phyloP scores from a whole-genome alignment of 2,329 filamentous ascomycete species.

The Ophiocordyceps camponoti-saundersi region DNA sequence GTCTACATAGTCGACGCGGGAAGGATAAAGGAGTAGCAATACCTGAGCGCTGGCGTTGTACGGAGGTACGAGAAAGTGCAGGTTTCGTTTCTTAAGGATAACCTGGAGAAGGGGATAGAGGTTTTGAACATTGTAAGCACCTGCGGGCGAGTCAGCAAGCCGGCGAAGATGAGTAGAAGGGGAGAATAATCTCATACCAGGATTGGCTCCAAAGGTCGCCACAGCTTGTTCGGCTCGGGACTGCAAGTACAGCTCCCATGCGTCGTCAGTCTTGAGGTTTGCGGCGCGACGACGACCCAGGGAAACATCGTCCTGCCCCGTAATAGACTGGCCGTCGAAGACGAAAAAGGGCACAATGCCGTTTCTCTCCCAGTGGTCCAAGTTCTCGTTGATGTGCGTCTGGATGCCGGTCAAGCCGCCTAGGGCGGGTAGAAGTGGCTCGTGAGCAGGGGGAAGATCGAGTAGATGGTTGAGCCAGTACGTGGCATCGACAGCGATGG shows the following conservation, averaged over 20 bases:
- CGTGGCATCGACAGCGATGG: conserved; percentile 75
- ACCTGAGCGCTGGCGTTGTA: conserved; percentile 82
- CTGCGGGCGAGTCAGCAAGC: conserved; percentile 22
- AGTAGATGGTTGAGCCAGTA: conserved; percentile 75
- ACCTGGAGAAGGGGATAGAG: conserved; percentile 64
- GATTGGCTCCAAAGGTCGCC: conserved; percentile 61
- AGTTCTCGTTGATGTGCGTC: conserved; percentile 57
- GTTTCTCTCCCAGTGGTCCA: conserved; percentile 53
- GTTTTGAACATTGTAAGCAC: conserved; percentile 51
- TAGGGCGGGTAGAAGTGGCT: conserved; percentile 78
- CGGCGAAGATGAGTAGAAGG: neutral
- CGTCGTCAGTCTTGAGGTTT: conserved; percentile 54
- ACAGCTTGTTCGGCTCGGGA: conserved; percentile 70
- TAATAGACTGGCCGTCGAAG: conserved; percentile 74
- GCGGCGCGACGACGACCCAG: conserved; percentile 48
- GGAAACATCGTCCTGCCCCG: conserved; percentile 55
- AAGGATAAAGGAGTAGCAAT: conserved; percentile 10
- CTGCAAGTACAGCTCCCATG: conserved; percentile 76
- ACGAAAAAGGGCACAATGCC: conserved; percentile 72
- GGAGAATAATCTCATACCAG: conserved; percentile 31
- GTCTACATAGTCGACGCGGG: neutral
- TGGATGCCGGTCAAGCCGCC: conserved; percentile 74
- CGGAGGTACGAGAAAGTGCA: conserved; percentile 70
- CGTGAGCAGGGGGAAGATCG: conserved; percentile 51
- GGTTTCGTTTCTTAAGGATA: conserved; percentile 48